Evolutionary conservation across 2,329 filamentous ascomycete genomes (phyloP).

Genomic region (Aschersonia sp.): DNA sequence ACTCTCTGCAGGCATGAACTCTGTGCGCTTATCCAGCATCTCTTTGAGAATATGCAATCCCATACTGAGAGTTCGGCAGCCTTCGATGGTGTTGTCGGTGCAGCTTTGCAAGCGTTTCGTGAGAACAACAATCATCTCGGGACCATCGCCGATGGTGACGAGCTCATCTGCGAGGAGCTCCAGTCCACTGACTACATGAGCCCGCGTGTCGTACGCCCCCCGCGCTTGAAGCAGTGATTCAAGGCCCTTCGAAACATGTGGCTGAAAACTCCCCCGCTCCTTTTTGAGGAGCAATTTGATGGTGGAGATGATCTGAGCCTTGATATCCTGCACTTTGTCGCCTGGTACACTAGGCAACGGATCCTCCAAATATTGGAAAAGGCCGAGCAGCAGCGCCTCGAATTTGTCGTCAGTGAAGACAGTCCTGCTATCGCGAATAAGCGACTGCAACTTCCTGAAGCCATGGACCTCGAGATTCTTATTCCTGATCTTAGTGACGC

Average conservation of each 20-base stretch:
- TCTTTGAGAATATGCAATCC: constrained; percentile 48
- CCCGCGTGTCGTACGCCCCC: constrained; percentile 50
- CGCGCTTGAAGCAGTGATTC: constrained; percentile 53
- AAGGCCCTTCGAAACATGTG: constrained; percentile 53
- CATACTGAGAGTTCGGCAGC: constrained; percentile 42
- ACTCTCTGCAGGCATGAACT: constrained; percentile 33
- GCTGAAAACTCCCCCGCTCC: constrained; percentile 49
- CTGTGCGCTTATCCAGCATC: constrained; percentile 35
- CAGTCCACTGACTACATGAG: constrained; percentile 60
- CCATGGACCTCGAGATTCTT: constrained; percentile 67
- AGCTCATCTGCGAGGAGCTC: constrained; percentile 63
- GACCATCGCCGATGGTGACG: constrained; percentile 47
- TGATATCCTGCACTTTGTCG: constrained; percentile 57
- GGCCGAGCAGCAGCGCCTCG: constrained; percentile 48
- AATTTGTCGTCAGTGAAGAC: constrained; percentile 55
- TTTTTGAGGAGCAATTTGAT: constrained; percentile 59
- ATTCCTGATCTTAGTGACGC: constrained; percentile 57
- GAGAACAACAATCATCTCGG: constrained; percentile 43
- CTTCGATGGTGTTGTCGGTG: constrained; percentile 27
- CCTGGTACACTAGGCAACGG: constrained; percentile 37
- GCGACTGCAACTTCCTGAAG: constrained; percentile 63
- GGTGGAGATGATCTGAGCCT: constrained; percentile 60
- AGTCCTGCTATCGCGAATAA: constrained; percentile 52
- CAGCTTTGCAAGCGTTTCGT: constrained; percentile 28
- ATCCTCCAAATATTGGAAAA: constrained; percentile 60